A percentile compares a stretch with the other conserved stretches of the same genome.
Evolutionary conservation across 108 stramenopile species (phyloP).

Genomic region (Skeletonema costatum): DNA sequence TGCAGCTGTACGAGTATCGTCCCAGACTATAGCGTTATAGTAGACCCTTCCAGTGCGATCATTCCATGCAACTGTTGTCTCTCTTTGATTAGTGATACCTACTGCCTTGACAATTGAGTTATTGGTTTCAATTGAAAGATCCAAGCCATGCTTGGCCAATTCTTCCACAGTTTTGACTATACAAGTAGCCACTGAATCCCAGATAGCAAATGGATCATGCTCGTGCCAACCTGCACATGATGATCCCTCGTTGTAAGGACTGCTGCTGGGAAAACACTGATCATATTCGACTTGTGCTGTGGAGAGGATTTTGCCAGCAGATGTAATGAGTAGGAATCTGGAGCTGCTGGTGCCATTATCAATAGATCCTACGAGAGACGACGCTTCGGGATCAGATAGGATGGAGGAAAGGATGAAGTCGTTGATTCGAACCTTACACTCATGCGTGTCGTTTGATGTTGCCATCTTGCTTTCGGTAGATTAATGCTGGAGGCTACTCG

Average conservation of each 20-base stretch:
- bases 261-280: conserved; percentile 77
- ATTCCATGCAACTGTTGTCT: conserved; percentile 97
- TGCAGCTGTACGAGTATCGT: conserved; percentile 85
- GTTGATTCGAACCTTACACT: conserved; percentile 32
- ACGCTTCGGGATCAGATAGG: conserved; percentile 4
- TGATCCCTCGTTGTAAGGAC: conserved; percentile 25
- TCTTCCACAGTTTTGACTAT: conserved; percentile 52
- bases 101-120: conserved; percentile 57
- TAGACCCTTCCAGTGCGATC: conserved; percentile 87
- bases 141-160: conserved; percentile 31
- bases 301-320: conserved; percentile 71
- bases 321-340: conserved; percentile 89
- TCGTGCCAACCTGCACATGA: conserved; percentile 86
- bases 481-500: no score
- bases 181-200: conserved; percentile 55
- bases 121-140: conserved; percentile 26
- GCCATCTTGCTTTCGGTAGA: background rate
- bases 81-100: conserved; percentile 99
- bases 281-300: conserved; percentile 90
- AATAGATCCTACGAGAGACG: conserved; percentile 83
- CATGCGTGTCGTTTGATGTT: background rate
- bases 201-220: conserved; percentile 94
- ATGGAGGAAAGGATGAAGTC: conserved; percentile 30
- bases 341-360: conserved; percentile 97
- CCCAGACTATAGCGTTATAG: conserved; percentile 98